A percentile compares a stretch with the other conserved stretches of the same genome.
Conservation (phyloP, 768 basidiomycete species). For the Boletus rubescentipes region DNA sequence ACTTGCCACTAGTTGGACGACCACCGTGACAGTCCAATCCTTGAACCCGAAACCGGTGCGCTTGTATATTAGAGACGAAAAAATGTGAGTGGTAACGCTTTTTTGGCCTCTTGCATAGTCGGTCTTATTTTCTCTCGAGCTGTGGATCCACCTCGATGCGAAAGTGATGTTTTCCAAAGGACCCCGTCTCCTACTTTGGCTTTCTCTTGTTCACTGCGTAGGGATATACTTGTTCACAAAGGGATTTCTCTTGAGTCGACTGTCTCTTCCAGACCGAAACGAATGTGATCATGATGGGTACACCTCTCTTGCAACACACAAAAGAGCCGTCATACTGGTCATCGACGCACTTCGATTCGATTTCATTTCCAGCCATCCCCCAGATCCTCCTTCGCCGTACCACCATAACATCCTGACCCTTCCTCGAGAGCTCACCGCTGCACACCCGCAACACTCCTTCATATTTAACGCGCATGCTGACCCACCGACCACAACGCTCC, state of each 20-base stretch:
- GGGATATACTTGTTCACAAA: conserved; percentile 89
- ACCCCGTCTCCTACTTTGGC: conserved; percentile 47
- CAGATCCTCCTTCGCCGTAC: conserved; percentile 54
- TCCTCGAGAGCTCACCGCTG: conserved; percentile 66
- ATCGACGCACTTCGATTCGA: conserved; percentile 95
- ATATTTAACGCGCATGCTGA: conserved; percentile 90
- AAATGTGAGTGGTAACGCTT: background rate
- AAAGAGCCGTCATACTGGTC: conserved; percentile 78
- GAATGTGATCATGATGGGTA: conserved; percentile 57
- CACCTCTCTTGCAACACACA: conserved; percentile 56
- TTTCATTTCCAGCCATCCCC: conserved; percentile 74
- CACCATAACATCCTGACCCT: conserved; percentile 84
- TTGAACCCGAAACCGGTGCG: background rate
- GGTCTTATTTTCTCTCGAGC: background rate
- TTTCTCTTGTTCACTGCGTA: conserved; percentile 65
- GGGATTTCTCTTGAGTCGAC: conserved; percentile 86
- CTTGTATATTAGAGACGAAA: background rate
- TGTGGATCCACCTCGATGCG: conserved; percentile 2
- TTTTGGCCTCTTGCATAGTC: background rate
- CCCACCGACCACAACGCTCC: conserved; percentile 93
- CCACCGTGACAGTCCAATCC: background rate
- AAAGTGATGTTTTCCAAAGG: conserved; percentile 19
- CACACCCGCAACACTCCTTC: conserved; percentile 70
- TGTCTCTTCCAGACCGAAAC: conserved; percentile 29
- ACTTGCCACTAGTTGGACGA: background rate